Percentiles rank a stretch among this genome's conserved stretches.
phyloP scores from a whole-genome alignment of 441 rosid genomes.

The Arabidopsis hybrid region DNA sequence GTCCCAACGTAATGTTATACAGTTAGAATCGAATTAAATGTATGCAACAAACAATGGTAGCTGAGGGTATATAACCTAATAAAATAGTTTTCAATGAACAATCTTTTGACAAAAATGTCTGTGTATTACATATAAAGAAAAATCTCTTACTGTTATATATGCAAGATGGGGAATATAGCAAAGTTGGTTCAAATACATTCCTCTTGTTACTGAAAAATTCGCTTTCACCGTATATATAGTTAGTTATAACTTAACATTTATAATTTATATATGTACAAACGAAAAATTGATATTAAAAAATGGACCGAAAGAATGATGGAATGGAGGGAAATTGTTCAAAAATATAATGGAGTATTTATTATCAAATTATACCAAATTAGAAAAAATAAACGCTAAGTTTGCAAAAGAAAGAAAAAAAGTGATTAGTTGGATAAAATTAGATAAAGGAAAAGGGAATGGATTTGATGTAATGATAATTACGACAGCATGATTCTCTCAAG shows the following conservation, averaged over 20 bases:
- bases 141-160: too few species aligned
- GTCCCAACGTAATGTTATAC: slow-evolving; percentile 34
- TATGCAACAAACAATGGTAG: slow-evolving; percentile 48
- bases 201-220: too few species aligned
- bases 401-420: not conserved
- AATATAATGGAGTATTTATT: not conserved
- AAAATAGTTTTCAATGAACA: not conserved
- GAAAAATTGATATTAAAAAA: not conserved
- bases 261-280: too few species aligned
- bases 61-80: slow-evolving; percentile 23
- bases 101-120: too few species aligned
- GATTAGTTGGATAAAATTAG: slow-evolving; percentile 4
- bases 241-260: too few species aligned
- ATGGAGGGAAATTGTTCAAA: not conserved
- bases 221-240: too few species aligned
- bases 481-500: slow-evolving; percentile 43
- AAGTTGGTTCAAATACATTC: too few species aligned
- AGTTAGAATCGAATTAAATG: slow-evolving; percentile 46
- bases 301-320: not conserved
- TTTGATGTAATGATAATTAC: slow-evolving; percentile 38
- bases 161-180: too few species aligned
- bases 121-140: too few species aligned
- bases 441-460: slow-evolving; percentile 4
- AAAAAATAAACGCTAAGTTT: slow-evolving; percentile 14
- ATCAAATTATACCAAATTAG: slow-evolving; percentile 10